These are phyloP conservation scores for Thelonectria discophora DNA, from an alignment of 2,329 filamentous ascomycete species.

Conservation along the genomic window DNA sequence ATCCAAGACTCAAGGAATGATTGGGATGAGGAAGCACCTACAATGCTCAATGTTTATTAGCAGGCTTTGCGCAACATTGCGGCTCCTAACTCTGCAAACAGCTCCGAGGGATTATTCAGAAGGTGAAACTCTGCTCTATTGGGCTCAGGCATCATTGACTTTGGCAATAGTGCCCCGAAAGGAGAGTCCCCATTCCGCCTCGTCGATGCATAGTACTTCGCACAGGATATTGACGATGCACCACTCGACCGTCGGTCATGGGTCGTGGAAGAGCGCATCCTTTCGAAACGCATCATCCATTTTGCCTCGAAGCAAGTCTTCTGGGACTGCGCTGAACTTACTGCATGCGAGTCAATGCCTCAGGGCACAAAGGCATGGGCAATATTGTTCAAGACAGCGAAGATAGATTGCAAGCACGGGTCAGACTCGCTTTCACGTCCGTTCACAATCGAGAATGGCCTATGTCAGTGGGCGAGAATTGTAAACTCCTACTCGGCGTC, in stretches of 20 bases:
- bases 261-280: slow-evolving; percentile 26
- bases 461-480: slow-evolving; percentile 22
- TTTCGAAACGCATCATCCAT: slow-evolving; percentile 25
- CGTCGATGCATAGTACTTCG: slow-evolving; percentile 13
- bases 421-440: neutral
- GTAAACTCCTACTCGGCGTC: slow-evolving; percentile 25
- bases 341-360: too few species aligned
- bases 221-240: slow-evolving; percentile 16
- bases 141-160: neutral
- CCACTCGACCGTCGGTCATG: slow-evolving; percentile 19
- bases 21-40: slow-evolving; percentile 24
- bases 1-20: slow-evolving; percentile 26
- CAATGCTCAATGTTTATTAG: slow-evolving; percentile 22
- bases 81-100: slow-evolving; percentile 5
- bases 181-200: slow-evolving; percentile 1
- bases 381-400: neutral
- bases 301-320: slow-evolving; percentile 24
- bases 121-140: neutral
- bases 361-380: too few species aligned
- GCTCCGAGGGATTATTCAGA: slow-evolving; percentile 10
- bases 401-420: slow-evolving; percentile 13
- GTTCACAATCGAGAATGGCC: neutral
- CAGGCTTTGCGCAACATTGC: slow-evolving; percentile 20
- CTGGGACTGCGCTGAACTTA: slow-evolving; percentile 25
- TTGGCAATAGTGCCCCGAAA: slow-evolving; percentile 3